Evolutionary conservation across 208 protist genomes (phyloP).

Genomic region (Trypanosoma cruzi): DNA sequence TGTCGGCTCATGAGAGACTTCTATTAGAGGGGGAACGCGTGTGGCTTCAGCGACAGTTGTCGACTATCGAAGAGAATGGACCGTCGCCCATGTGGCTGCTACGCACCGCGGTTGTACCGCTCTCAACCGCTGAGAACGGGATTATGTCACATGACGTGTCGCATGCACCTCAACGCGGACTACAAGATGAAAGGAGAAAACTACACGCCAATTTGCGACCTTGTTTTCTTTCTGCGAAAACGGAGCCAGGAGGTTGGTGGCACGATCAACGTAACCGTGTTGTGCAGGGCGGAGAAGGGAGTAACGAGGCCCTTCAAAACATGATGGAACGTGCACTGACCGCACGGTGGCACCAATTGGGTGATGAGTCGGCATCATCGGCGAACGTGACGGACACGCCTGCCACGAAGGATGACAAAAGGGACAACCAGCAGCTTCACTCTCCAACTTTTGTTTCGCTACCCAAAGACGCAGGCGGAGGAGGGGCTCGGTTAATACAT

Average conservation of each 20-base stretch:
- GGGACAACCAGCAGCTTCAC: background rate
- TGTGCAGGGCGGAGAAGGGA: background rate
- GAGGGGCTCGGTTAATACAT: background rate
- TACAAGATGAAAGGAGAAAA: background rate
- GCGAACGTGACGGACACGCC: background rate
- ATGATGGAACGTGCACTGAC: conserved; percentile 22
- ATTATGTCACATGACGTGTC: background rate
- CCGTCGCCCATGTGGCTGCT: background rate
- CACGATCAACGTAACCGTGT: background rate
- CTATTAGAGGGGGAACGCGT: conserved; percentile 27
- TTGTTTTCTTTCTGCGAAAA: conserved; percentile 3
- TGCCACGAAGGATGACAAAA: background rate
- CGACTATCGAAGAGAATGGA: background rate
- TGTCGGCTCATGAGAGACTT: conserved; percentile 34
- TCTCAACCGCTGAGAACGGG: background rate
- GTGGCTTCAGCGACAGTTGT: conserved; percentile 27
- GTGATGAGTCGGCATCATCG: background rate
- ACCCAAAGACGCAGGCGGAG: background rate
- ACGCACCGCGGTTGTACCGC: background rate
- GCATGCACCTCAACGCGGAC: background rate
- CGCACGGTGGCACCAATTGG: background rate
- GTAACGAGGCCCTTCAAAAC: background rate
- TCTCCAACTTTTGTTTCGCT: background rate
- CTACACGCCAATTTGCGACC: background rate
- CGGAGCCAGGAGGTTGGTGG: background rate